Conservation (phyloP, 495 filamentous ascomycete species). For the Penicillium odoratum region DNA sequence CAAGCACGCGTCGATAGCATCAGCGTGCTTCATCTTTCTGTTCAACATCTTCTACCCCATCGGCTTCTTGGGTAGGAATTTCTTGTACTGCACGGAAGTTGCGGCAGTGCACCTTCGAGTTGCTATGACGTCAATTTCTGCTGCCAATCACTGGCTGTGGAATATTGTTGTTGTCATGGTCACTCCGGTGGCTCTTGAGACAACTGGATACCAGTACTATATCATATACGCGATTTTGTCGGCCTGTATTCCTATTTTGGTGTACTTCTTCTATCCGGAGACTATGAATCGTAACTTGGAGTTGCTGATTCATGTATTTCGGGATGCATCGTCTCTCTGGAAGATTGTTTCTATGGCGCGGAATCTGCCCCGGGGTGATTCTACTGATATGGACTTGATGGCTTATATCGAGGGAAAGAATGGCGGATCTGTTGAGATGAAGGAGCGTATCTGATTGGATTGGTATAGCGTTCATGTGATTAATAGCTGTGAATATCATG, state of each 20-base stretch:
- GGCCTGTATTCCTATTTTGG: conserved; percentile 37
- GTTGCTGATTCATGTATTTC: conserved; percentile 67
- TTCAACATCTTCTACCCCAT: conserved; percentile 62
- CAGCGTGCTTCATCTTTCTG: conserved; percentile 55
- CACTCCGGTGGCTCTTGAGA: conserved; percentile 47
- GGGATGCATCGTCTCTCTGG: conserved; percentile 44
- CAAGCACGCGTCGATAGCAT: conserved; percentile 38
- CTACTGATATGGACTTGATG: conserved; percentile 9
- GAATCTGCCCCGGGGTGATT: conserved; percentile 25
- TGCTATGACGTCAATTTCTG: conserved; percentile 47
- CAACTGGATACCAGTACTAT: conserved; percentile 37
- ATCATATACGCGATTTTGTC: conserved; percentile 42
- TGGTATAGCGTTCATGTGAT: too few relatives aligned
- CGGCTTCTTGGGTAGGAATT: conserved; percentile 59
- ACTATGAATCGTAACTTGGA: conserved; percentile 66
- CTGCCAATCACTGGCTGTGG: conserved; percentile 47
- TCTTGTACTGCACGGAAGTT: conserved; percentile 59
- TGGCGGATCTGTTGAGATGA: conserved; percentile 8
- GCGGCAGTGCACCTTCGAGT: conserved; percentile 54
- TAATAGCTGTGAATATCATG: too few relatives aligned
- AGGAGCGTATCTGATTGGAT: background rate
- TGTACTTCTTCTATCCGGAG: conserved; percentile 69
- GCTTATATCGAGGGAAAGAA: conserved; percentile 13
- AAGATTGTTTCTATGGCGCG: conserved; percentile 36
- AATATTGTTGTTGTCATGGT: conserved; percentile 63